Evolutionary conservation across 2,329 filamentous ascomycete genomes (phyloP), one percentile per base, ranked within the genome.

Genomic region (Chrysoporthe puriensis): DNA sequence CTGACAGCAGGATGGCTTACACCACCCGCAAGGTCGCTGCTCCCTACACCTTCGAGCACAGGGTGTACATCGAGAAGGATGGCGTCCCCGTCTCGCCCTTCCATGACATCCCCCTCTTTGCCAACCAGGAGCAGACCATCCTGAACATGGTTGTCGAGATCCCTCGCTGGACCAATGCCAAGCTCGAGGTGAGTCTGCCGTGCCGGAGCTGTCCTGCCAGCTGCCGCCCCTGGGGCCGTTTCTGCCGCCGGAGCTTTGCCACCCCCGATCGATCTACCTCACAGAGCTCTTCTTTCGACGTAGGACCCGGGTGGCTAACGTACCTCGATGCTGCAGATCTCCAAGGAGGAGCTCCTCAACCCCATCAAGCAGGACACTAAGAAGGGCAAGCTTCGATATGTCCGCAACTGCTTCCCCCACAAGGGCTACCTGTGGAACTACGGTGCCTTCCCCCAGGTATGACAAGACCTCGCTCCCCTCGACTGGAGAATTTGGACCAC

Each of bases 341-440:
- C 92, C 86, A 98, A 98, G 88, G 94, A 98, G 79, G 96, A 99
- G 83, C 88, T 92, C 78, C 91, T 98, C 80, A 98, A 97, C 88
- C 95, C 95, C 80, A 97, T 97, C 87, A 97, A 97, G 91, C 96
- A 99, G 87, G 96, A 99, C 82, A 89, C 90, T 82, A 98, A 99
- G 92, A 98, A 99, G 89, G 96, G 95, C 88, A 98, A 97, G 89
- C 94, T 98, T 77, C 93, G 96, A 79, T 99, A 91, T 81, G 96
- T 99, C 80, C 94, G 96, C 85, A 99, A 99, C 91, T 99, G 96
- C 91, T 99, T 99, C 89, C 96, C 96, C 76, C 96, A 99, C 91
- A 98, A 99, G 90, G 96, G 96, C 74, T 99, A 99, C 84, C 93
- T 99, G 76, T 99, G 96, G 96, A 99, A 99, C 90, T 99, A 99